phyloP scores from a whole-genome alignment of 345 rosid genomes.

The Rhodomyrtus tomentosa region DNA sequence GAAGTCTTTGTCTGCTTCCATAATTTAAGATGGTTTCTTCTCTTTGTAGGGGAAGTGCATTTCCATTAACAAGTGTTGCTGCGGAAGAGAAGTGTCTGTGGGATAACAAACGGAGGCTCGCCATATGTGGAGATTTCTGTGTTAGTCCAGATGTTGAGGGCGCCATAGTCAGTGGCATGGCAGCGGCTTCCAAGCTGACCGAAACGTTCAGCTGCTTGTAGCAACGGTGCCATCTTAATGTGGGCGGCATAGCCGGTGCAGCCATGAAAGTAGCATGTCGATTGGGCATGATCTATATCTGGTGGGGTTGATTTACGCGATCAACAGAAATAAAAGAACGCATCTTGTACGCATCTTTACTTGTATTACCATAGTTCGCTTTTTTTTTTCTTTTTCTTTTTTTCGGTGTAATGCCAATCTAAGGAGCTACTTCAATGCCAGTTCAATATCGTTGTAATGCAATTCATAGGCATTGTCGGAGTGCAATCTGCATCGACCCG shows the following conservation, averaged over 20 bases:
- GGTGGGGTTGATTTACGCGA: background rate
- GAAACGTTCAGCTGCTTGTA: conserved; percentile 25
- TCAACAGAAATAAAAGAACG: background rate
- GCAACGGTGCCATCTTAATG: background rate
- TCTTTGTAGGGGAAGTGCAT: conserved; percentile 71
- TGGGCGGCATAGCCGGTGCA: background rate
- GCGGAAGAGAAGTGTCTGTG: conserved; percentile 64
- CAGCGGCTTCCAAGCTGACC: conserved; percentile 57
- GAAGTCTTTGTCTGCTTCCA: background rate
- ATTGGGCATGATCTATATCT: background rate
- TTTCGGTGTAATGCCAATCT: background rate
- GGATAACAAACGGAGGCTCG: conserved; percentile 43
- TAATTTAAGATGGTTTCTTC: background rate
- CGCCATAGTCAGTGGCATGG: conserved; percentile 68
- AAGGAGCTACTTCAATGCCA: background rate
- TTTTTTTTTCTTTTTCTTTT: background rate
- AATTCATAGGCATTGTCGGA: background rate
- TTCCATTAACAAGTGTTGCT: conserved; percentile 63
- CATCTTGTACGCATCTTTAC: background rate
- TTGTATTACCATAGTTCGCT: background rate
- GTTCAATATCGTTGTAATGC: background rate
- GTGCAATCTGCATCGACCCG: background rate
- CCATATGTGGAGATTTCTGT: conserved; percentile 81
- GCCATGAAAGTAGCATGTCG: background rate
- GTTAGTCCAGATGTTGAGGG: conserved; percentile 78